These are phyloP conservation scores for Calonectria henricotiae DNA, from an alignment of 2,329 filamentous ascomycete genomes.

Conservation along the genomic window DNA sequence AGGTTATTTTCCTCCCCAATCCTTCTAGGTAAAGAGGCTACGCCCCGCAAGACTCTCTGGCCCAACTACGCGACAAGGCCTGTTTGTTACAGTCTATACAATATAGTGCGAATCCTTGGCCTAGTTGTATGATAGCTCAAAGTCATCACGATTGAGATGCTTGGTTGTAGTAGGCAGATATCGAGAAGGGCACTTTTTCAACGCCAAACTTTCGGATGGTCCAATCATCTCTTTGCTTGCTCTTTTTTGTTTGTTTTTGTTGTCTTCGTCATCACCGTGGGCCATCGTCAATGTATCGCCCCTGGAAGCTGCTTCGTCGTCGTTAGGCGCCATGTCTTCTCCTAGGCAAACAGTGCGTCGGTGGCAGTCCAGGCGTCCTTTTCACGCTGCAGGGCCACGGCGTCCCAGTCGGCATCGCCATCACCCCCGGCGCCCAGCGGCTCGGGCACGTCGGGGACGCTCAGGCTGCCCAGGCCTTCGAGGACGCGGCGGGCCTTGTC, in stretches of 20 bases:
- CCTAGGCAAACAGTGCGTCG: conserved; percentile 61
- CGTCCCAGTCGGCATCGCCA: conserved; percentile 43
- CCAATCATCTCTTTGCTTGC: no score
- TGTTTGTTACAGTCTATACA: background rate
- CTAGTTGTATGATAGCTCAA: background rate
- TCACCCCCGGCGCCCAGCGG: conserved; percentile 39
- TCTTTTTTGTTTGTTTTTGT: no score
- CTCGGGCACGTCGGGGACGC: conserved; percentile 52
- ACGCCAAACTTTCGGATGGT: background rate
- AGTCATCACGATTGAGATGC: background rate
- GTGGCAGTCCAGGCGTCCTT: conserved; percentile 62
- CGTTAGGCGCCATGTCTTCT: background rate
- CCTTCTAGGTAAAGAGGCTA: background rate
- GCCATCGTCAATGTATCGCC: background rate
- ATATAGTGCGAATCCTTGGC: background rate
- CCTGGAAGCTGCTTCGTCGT: background rate
- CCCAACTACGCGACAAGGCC: background rate
- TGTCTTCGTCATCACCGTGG: background rate
- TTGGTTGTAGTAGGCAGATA: background rate
- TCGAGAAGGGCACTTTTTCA: background rate
- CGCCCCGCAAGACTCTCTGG: background rate
- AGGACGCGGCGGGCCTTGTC: conserved; percentile 83
- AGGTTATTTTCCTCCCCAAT: conserved; percentile 2
- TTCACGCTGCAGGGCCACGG: conserved; percentile 50
- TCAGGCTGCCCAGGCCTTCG: conserved; percentile 75